Percentiles rank a stretch among this genome's conserved stretches.
Evolutionary conservation across 2,329 filamentous ascomycete genomes (phyloP).

Genomic region (Alternaria gansuensis): DNA sequence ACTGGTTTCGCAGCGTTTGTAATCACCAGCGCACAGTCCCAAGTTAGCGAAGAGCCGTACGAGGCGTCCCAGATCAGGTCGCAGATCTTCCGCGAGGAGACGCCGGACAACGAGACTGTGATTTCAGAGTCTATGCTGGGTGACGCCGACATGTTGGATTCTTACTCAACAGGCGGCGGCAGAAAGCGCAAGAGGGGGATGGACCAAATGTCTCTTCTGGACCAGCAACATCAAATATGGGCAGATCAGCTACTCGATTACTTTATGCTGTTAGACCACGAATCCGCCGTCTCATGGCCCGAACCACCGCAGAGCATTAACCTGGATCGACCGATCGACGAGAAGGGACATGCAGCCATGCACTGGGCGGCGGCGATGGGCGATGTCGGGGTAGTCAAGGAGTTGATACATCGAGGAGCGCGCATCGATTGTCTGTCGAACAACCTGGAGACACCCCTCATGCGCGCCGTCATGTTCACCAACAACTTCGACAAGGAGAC

Average conservation of each 20-base stretch:
- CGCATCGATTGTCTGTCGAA: constrained; percentile 72
- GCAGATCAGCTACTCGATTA: constrained; percentile 95
- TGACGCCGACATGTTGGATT: constrained; percentile 80
- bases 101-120: constrained; percentile 82
- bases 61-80: constrained; percentile 69
- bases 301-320: constrained; percentile 87
- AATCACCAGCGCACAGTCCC: constrained; percentile 45
- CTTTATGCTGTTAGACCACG: constrained; percentile 86
- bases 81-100: constrained; percentile 75
- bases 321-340: constrained; percentile 91
- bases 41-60: constrained; percentile 66
- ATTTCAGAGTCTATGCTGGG: constrained; percentile 85
- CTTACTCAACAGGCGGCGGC: constrained; percentile 60
- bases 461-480: constrained; percentile 93
- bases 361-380: constrained; percentile 99
- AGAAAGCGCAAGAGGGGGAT: constrained; percentile 82
- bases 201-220: constrained; percentile 70
- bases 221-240: constrained; percentile 89
- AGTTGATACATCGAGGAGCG: constrained; percentile 83
- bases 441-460: constrained; percentile 82
- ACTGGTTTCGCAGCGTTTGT: constrained; percentile 32
- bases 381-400: constrained; percentile 88
- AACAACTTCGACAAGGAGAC: constrained; percentile 96
- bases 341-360: constrained; percentile 88
- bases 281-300: constrained; percentile 73